phyloP scores from a whole-genome alignment of 2,329 filamentous ascomycete species.

The Gnomoniopsis sp. region DNA sequence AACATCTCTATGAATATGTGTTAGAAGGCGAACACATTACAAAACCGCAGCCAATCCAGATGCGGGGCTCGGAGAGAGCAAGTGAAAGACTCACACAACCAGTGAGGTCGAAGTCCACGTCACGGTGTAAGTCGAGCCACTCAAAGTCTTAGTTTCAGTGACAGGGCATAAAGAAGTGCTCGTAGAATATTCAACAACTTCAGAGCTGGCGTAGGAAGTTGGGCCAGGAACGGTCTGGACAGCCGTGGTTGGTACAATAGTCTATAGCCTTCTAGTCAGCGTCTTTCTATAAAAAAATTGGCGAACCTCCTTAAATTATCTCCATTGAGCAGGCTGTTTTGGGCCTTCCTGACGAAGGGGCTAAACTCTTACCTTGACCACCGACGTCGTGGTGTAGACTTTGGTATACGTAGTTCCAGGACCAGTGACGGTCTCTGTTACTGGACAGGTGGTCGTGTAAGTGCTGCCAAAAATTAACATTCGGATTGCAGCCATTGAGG shows the following conservation, averaged over 20 bases:
- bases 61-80: constrained; percentile 18
- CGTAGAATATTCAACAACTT: constrained; percentile 38
- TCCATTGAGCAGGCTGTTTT: no score
- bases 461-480: constrained; percentile 21
- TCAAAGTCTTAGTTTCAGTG: constrained; percentile 41
- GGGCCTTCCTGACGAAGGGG: no score
- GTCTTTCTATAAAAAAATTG: not conserved
- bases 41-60: constrained; percentile 21
- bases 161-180: constrained; percentile 42
- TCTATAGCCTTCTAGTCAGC: constrained; percentile 20
- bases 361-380: constrained; percentile 30
- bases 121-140: constrained; percentile 36
- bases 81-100: constrained; percentile 22
- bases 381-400: constrained; percentile 41
- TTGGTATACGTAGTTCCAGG: constrained; percentile 35
- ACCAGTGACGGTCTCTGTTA: constrained; percentile 33
- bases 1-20: constrained; percentile 22
- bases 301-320: no score
- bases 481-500: no score
- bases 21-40: constrained; percentile 27
- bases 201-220: constrained; percentile 32
- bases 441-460: constrained; percentile 35
- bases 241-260: constrained; percentile 27
- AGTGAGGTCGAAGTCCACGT: constrained; percentile 34
- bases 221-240: constrained; percentile 32